Conservation (phyloP, 768 basidiomycete genomes). For the Boletus coccyginus region DNA sequence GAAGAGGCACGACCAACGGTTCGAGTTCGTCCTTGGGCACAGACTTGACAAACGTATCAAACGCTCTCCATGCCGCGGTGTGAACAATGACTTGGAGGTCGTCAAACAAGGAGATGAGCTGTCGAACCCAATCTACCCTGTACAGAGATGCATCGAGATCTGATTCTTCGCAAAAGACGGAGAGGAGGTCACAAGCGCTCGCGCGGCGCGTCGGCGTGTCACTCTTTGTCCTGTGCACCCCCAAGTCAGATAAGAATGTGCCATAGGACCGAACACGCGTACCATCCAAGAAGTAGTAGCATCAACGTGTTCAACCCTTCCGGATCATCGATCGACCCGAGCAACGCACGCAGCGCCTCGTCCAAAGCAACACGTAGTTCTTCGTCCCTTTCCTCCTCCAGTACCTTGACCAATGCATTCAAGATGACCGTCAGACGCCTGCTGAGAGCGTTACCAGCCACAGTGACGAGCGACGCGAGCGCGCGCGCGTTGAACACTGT, state of each 20-base stretch:
- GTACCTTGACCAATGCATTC: constrained; percentile 71
- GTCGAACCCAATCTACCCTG: constrained; percentile 92
- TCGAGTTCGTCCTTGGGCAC: constrained; percentile 93
- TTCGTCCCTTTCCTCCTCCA: constrained; percentile 67
- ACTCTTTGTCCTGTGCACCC: constrained; percentile 66
- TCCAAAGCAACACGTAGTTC: constrained; percentile 69
- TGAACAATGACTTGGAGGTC: constrained; percentile 75
- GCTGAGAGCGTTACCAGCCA: constrained; percentile 89
- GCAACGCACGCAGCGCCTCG: constrained; percentile 70
- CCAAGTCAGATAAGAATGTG: not conserved
- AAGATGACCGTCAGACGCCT: constrained; percentile 78
- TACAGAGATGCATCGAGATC: constrained; percentile 82
- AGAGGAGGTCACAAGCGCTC: constrained; percentile 76
- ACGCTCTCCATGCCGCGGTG: constrained; percentile 75
- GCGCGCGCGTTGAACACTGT: constrained; percentile 94
- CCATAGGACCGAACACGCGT: constrained; percentile 23
- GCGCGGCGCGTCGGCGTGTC: constrained; percentile 68
- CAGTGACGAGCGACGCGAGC: constrained; percentile 85
- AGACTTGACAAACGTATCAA: constrained; percentile 87
- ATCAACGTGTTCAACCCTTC: constrained; percentile 91
- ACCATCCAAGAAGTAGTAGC: constrained; percentile 89
- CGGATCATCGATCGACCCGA: constrained; percentile 75
- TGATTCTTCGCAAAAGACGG: constrained; percentile 79
- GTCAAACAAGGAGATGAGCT: constrained; percentile 79
- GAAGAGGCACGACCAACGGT: constrained; percentile 83